A percentile compares a stretch with the other conserved stretches of the same genome.
Conservation (phyloP, 768 basidiomycete genomes). For the Suillus subaureus region DNA sequence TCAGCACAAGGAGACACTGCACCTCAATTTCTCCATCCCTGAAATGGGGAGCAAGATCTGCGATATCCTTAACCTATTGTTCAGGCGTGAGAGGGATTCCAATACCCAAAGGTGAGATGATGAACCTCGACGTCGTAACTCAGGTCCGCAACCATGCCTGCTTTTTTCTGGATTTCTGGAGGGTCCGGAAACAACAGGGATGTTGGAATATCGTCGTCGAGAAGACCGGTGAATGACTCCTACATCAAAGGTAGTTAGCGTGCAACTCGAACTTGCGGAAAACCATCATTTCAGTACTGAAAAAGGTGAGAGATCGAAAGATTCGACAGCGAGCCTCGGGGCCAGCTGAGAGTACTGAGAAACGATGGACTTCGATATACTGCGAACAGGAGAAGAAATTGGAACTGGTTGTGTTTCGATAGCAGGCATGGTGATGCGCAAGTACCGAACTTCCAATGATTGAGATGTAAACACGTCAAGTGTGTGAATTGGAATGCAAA, state of each 20-base stretch:
- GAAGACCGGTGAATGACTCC: constrained; percentile 36
- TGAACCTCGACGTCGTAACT: constrained; percentile 48
- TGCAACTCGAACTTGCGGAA: not conserved
- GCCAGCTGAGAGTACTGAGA: not conserved
- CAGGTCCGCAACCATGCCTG: constrained; percentile 19
- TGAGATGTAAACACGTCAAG: not conserved
- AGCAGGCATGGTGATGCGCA: constrained; percentile 1
- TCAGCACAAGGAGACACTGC: constrained; percentile 13
- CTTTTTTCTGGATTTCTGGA: constrained; percentile 1
- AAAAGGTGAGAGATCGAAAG: constrained; percentile 28
- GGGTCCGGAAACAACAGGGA: constrained; percentile 9
- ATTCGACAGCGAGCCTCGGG: constrained; percentile 17
- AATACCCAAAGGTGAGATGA: constrained; percentile 1
- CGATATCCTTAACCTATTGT: constrained; percentile 31
- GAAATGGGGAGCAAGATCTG: constrained; percentile 46
- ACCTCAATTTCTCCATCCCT: constrained; percentile 53
- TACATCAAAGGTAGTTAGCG: constrained; percentile 14
- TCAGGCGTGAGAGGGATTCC: not conserved
- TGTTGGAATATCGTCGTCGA: constrained; percentile 26
- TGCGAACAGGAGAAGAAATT: constrained; percentile 1
- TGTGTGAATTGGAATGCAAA: not conserved
- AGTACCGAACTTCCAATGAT: not conserved
- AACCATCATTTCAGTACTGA: constrained; percentile 17
- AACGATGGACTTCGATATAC: not conserved
- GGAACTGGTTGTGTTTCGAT: not conserved